Base-by-base conservation (phyloP, 163 green algal genomes). In the Scenedesmus sp. region DNA sequence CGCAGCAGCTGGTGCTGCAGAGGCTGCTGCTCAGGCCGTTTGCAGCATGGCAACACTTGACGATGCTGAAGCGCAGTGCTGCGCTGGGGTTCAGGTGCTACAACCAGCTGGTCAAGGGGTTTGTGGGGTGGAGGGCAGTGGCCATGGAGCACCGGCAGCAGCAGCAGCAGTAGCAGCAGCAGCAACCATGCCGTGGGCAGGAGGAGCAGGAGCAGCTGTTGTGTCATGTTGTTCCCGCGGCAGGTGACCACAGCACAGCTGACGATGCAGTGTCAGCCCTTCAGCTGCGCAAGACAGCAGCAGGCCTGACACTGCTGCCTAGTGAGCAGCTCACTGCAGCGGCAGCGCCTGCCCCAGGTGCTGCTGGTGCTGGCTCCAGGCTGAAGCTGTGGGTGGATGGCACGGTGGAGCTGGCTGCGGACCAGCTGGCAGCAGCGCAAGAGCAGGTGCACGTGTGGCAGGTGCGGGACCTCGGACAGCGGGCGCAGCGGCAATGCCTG, bases 71-170 rank as follows among this genome's bases (percentile, higher is more conserved):
- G 49, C 44, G 56, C 5, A 37, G 35, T 59, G 56, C 82, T 40
- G 82, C 82, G 33, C 4, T 79, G 12, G 82, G 82, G 18, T 79
- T 88, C 24, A 88, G 82, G 37, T 88, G 53, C 24, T 88, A 80
- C 82, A 79, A 88, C 53, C 82, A 59, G 56, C 18, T 88, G 35
- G 18, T 79, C 7, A 88, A 37, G 22, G 56, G 53, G 5, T 80
- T 88, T 24, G n/a, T 56, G n/a, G 56, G 82, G 4, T 88, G 82
- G 82, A 40, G 82, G 40, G 56, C 33, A 42, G 53, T 80, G n/a
- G 33, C 80, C 20, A 18, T 79, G 18, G 35, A 56, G 26, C 53
- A 88, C 37, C 53, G 59, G 37, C 53, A 88, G 82, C 56, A 79
- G 15, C 33, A 49, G 81, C n/a, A 37, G n/a, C 70, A n/a, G 37